phyloP scores from a whole-genome alignment of 352 stramenopile genomes.

The Phytophthora citrophthora region DNA sequence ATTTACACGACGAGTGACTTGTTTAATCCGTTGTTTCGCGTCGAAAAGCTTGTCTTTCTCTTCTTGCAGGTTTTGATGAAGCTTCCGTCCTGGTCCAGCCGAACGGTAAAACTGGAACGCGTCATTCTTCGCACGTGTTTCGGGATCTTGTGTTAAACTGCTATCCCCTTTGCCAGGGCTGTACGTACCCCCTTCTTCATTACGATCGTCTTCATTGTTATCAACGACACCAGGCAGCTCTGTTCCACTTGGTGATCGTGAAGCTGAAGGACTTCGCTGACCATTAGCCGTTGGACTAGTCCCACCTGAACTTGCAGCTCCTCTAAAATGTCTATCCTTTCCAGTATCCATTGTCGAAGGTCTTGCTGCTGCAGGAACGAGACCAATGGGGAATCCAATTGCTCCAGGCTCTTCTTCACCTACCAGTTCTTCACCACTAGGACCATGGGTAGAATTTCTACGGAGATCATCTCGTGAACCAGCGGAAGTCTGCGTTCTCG shows the following conservation, averaged over 20 bases:
- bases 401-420: conserved; percentile 66
- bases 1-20: conserved; percentile 81
- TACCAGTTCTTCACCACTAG: conserved; percentile 45
- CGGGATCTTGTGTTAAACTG: conserved; percentile 3
- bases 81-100: conserved; percentile 60
- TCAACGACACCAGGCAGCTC: conserved; percentile 26
- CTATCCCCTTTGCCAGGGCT: conserved; percentile 4
- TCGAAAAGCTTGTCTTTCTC: conserved; percentile 83
- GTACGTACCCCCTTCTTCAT: conserved; percentile 28
- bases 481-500: conserved; percentile 55
- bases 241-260: conserved; percentile 24
- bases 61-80: conserved; percentile 61
- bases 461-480: conserved; percentile 54
- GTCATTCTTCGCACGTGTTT: conserved; percentile 59
- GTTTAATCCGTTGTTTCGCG: conserved; percentile 73
- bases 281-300: conserved; percentile 19
- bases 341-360: conserved; percentile 72
- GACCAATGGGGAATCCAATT: conserved; percentile 62
- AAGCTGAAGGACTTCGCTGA: conserved; percentile 46
- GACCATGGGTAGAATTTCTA: conserved; percentile 17
- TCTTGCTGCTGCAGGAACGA: conserved; percentile 56
- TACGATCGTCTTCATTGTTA: conserved; percentile 33
- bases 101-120: conserved; percentile 76
- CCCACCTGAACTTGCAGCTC: neutral
- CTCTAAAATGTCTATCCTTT: conserved; percentile 44